Percentiles rank a stretch among this genome's conserved stretches.
Conservation (phyloP, 139 green algal genomes). For the Asterochloris sp. region DNA sequence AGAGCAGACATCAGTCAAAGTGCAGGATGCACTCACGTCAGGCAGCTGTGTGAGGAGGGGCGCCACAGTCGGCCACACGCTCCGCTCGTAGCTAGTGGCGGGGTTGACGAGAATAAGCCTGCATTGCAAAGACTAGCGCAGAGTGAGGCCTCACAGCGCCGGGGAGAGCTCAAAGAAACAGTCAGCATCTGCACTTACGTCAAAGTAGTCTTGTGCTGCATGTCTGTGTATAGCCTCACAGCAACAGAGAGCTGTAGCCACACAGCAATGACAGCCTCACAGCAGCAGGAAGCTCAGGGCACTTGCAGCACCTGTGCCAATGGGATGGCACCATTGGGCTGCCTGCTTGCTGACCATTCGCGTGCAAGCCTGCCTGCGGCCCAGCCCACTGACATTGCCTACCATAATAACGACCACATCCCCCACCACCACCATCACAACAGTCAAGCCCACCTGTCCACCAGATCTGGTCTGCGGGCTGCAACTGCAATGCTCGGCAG, state of each 20-base stretch:
- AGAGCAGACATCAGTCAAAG: background rate
- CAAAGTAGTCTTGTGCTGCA: too few species aligned
- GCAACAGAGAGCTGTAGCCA: too few species aligned
- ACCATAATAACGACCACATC: too few species aligned
- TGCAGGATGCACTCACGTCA: background rate
- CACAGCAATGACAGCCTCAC: too few species aligned
- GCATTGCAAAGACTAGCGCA: too few species aligned
- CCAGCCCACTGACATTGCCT: background rate
- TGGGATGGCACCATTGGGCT: background rate
- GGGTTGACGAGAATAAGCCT: conserved; percentile 82
- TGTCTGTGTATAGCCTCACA: too few species aligned
- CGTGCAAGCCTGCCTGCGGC: background rate
- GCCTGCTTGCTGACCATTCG: background rate
- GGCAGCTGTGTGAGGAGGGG: conserved; percentile 64
- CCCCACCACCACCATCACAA: too few species aligned
- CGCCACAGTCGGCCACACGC: conserved; percentile 66
- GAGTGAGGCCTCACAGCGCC: too few species aligned
- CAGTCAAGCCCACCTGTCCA: background rate
- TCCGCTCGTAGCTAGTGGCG: conserved; percentile 71
- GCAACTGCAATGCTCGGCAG: conserved; percentile 74
- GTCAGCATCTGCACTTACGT: too few species aligned
- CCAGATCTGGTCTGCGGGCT: conserved; percentile 5
- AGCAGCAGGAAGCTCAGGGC: too few species aligned
- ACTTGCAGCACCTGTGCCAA: background rate
- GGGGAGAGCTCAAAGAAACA: too few species aligned